Percentiles rank a stretch among this genome's conserved stretches.
Evolutionary conservation across 768 basidiomycete genomes (phyloP).

Genomic region (Agrocybe pediades): DNA sequence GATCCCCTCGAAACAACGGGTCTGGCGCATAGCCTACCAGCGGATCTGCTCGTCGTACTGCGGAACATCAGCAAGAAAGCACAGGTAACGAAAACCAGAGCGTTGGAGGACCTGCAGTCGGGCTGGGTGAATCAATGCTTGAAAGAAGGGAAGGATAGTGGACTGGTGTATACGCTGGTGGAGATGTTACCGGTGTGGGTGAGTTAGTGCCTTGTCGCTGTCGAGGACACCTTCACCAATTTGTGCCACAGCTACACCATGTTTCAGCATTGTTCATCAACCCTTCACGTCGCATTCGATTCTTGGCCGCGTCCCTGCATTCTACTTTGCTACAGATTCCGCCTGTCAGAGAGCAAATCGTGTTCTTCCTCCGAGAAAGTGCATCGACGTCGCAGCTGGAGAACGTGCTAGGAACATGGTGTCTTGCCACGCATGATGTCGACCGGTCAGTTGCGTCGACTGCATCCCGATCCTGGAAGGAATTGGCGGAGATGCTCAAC

Average conservation of each 20-base stretch:
- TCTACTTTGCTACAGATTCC: constrained; percentile 62
- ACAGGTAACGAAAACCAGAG: constrained; percentile 77
- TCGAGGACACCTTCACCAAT: constrained; percentile 1
- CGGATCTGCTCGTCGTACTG: constrained; percentile 83
- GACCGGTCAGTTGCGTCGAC: constrained; percentile 60
- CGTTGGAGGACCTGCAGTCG: constrained; percentile 79
- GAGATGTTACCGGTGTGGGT: constrained; percentile 92
- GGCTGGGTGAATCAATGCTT: constrained; percentile 63
- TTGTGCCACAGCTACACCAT: constrained; percentile 72
- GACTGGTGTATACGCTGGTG: constrained; percentile 40
- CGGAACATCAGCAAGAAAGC: constrained; percentile 89
- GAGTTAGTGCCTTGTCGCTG: constrained; percentile 31
- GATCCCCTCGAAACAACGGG: constrained; percentile 90
- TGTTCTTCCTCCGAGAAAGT: constrained; percentile 50
- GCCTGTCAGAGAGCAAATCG: constrained; percentile 45
- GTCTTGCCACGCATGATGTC: constrained; percentile 67
- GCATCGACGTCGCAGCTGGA: constrained; percentile 53
- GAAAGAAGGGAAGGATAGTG: constrained; percentile 42
- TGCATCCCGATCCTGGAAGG: constrained; percentile 58
- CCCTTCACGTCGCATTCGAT: constrained; percentile 73
- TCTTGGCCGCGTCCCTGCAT: constrained; percentile 63
- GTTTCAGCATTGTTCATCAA: constrained; percentile 81
- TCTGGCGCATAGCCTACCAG: constrained; percentile 69
- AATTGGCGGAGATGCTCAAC: constrained; percentile 23
- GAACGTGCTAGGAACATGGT: constrained; percentile 72